Evolutionary conservation across 2,329 filamentous ascomycete species (phyloP).

Genomic region (Chrysoporthe deuterocubensis): DNA sequence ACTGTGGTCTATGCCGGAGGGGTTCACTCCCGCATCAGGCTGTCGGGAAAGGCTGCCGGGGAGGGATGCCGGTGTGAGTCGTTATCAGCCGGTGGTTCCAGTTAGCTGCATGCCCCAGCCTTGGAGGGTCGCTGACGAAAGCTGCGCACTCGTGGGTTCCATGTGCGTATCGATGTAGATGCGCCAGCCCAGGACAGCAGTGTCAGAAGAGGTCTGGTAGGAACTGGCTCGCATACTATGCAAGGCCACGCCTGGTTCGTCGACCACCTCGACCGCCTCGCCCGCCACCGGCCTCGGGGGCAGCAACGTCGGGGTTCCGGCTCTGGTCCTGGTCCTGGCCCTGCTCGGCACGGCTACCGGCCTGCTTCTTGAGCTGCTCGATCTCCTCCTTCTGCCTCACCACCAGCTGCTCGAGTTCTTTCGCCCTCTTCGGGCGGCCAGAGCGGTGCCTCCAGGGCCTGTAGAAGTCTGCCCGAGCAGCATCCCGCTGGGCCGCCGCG

Average conservation of each 20-base stretch:
- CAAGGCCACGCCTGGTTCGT: neutral
- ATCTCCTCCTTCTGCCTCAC: slow-evolving; percentile 10
- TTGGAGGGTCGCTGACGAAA: neutral
- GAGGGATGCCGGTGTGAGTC: slow-evolving; percentile 1
- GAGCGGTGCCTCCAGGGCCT: neutral
- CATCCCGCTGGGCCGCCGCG: neutral
- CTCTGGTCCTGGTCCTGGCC: neutral
- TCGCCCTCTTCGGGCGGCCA: neutral
- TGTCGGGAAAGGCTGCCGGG: neutral
- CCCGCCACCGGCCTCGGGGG: neutral
- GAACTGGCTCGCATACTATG: slow-evolving; percentile 13
- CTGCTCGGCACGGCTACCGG: neutral
- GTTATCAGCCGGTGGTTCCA: slow-evolving; percentile 2
- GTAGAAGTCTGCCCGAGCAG: neutral
- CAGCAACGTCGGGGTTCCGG: neutral
- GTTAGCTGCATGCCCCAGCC: neutral
- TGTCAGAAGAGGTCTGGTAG: neutral
- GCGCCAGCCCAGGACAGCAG: neutral
- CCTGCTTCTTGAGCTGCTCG: slow-evolving; percentile 2
- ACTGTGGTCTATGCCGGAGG: neutral
- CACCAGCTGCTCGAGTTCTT: neutral
- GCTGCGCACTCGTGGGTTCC: slow-evolving; percentile 1
- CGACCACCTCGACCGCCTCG: neutral
- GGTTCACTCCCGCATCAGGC: no score
- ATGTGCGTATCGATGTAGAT: neutral